Percentiles rank a stretch among this genome's conserved stretches.
These are phyloP conservation scores for Aspergillus aculeatinus DNA, from an alignment of 2,329 filamentous ascomycete species.

Conservation along the genomic window DNA sequence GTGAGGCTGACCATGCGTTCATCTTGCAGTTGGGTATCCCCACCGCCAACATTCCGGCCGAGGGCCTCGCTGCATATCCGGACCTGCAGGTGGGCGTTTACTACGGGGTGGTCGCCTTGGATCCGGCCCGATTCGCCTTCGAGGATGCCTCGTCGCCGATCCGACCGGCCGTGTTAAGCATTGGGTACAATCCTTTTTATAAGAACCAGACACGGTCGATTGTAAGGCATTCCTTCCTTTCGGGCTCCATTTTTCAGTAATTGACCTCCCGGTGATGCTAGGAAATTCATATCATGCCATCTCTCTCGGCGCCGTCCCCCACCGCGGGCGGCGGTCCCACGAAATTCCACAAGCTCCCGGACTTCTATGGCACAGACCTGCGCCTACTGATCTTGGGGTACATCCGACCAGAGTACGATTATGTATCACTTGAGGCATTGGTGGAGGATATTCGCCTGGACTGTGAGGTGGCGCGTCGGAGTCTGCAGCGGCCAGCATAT, in stretches of 20 bases:
- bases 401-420: slow-evolving; percentile 86
- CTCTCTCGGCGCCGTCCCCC: slow-evolving; percentile 54
- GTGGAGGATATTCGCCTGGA: slow-evolving; percentile 86
- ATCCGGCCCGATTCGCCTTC: slow-evolving; percentile 40
- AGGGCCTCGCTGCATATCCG: slow-evolving; percentile 62
- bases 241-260: neutral
- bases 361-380: slow-evolving; percentile 84
- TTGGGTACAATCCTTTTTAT: slow-evolving; percentile 98
- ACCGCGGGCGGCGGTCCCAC: slow-evolving; percentile 30
- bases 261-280: slow-evolving; percentile 11
- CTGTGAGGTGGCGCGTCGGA: slow-evolving; percentile 75
- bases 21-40: slow-evolving; percentile 78
- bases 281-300: slow-evolving; percentile 84
- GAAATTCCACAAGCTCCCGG: slow-evolving; percentile 49
- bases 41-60: slow-evolving; percentile 79
- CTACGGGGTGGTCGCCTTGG: slow-evolving; percentile 84
- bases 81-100: slow-evolving; percentile 78
- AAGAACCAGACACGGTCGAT: slow-evolving; percentile 83
- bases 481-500: slow-evolving; percentile 67
- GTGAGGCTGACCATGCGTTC: neutral
- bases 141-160: slow-evolving; percentile 41
- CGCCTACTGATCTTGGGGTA: slow-evolving; percentile 80
- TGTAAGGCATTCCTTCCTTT: slow-evolving; percentile 37
- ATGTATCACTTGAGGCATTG: slow-evolving; percentile 76
- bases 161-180: slow-evolving; percentile 87